These are phyloP conservation scores for Besnoitia besnoiti DNA, from an alignment of 169 alveolate species.

Conservation along the genomic window DNA sequence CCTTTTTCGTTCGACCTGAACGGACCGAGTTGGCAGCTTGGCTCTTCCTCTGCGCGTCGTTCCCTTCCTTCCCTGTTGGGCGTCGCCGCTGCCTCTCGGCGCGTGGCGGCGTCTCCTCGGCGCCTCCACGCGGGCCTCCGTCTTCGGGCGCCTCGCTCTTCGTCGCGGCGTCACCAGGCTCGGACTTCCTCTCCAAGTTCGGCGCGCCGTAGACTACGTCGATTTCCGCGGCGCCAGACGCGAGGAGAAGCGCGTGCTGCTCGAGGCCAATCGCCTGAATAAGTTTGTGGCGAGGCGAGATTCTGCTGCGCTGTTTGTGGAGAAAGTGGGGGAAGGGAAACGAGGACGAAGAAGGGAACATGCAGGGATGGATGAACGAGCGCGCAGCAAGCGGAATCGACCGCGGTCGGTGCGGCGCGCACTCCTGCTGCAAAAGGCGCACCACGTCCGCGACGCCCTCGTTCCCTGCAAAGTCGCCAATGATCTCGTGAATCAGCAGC, in stretches of 20 bases:
- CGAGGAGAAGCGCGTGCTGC: constrained; percentile 56
- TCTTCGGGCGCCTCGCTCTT: neutral
- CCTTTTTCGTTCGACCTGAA: neutral
- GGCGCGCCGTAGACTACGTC: neutral
- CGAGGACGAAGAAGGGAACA: constrained; percentile 39
- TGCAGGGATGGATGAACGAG: constrained; percentile 48
- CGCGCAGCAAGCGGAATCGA: constrained; percentile 64
- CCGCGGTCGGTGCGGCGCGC: constrained; percentile 27
- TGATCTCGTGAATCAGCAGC: constrained; percentile 66
- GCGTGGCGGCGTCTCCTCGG: neutral
- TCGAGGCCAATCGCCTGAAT: constrained; percentile 60
- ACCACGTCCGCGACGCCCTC: constrained; percentile 70
- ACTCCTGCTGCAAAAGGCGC: constrained; percentile 44
- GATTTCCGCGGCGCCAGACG: constrained; percentile 35
- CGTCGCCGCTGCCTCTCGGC: neutral
- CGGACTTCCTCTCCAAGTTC: neutral
- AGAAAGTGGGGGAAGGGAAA: constrained; percentile 55
- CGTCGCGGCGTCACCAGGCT: neutral
- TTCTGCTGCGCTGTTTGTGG: constrained; percentile 47
- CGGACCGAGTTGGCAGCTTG: neutral
- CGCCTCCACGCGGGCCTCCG: neutral
- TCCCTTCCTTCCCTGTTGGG: neutral
- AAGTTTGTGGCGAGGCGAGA: constrained; percentile 48
- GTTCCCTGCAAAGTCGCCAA: constrained; percentile 70
- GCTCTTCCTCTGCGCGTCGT: neutral